Evolutionary conservation across 1,139 yeast species (phyloP).

Genomic region (Sugiyamaella xylanicola): DNA sequence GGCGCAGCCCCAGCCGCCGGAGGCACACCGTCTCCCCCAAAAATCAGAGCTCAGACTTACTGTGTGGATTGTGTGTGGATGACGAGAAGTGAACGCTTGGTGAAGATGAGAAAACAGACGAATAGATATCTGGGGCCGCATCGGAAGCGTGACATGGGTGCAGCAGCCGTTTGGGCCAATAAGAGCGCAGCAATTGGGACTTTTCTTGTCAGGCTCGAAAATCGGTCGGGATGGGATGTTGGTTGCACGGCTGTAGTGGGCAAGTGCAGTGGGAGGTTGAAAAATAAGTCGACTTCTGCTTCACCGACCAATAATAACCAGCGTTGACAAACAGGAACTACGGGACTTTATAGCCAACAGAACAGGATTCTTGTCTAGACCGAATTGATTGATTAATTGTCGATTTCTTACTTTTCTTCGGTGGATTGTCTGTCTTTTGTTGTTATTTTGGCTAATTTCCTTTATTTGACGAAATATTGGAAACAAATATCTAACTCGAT

Average conservation of each 20-base stretch:
- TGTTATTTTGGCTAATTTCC: neutral
- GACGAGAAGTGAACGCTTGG: too few species aligned
- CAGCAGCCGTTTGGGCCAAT: constrained; percentile 6
- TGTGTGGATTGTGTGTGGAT: too few species aligned
- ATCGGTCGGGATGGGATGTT: neutral
- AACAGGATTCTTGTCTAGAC: neutral
- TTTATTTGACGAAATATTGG: neutral
- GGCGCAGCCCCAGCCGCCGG: neutral
- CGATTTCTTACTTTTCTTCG: neutral
- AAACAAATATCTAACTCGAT: too few species aligned
- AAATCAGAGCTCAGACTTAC: too few species aligned
- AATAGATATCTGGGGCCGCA: constrained; percentile 4
- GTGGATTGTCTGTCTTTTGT: neutral
- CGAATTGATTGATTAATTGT: neutral
- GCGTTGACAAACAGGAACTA: constrained; percentile 1
- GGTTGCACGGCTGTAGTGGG: constrained; percentile 6
- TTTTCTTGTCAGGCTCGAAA: constrained; percentile 8
- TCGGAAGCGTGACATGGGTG: neutral
- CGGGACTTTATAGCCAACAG: neutral
- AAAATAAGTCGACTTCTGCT: constrained; percentile 11
- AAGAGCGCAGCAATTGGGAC: constrained; percentile 12
- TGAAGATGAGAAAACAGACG: neutral
- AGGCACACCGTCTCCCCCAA: neutral
- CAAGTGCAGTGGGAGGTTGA: constrained; percentile 1
- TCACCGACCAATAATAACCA: constrained; percentile 12